Conservation (phyloP, 805 yeast species). For the Tetrapisispora namnaoensis region DNA sequence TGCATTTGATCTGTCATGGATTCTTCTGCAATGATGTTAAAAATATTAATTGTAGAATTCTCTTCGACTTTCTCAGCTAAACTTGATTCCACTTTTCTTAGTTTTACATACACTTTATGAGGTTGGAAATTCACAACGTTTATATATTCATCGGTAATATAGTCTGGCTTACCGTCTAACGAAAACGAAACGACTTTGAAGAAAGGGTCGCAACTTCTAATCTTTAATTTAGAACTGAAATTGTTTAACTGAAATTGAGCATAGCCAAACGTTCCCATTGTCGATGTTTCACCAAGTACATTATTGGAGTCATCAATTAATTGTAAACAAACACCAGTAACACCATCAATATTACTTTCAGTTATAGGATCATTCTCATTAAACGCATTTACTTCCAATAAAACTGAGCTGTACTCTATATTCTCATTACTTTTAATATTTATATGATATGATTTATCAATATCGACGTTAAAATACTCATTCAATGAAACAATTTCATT, state of each 20-base stretch:
- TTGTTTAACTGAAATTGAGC: conserved; percentile 43
- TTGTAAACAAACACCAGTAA: conserved; percentile 44
- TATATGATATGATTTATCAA: conserved; percentile 11
- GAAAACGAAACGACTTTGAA: conserved; percentile 19
- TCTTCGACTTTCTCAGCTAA: not conserved
- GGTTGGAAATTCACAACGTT: conserved; percentile 12
- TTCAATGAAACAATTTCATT: conserved; percentile 23
- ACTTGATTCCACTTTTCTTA: not conserved
- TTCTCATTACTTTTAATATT: conserved; percentile 18
- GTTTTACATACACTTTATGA: conserved; percentile 14
- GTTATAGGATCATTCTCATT: conserved; percentile 29
- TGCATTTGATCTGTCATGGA: conserved; percentile 4
- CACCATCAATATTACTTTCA: conserved; percentile 20
- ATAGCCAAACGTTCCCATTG: conserved; percentile 79
- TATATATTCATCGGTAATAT: conserved; percentile 9
- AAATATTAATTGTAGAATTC: conserved; percentile 12
- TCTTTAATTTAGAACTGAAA: conserved; percentile 5
- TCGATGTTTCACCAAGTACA: conserved; percentile 43
- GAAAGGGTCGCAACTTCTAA: conserved; percentile 15
- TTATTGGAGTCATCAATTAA: conserved; percentile 26
- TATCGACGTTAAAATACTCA: conserved; percentile 12
- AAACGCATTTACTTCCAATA: conserved; percentile 64
- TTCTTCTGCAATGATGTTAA: conserved; percentile 12
- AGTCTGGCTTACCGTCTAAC: conserved; percentile 19
- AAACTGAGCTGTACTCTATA: conserved; percentile 38